Evolutionary conservation across 257 asterid species (phyloP), one percentile per base, ranked within the genome.

Genomic region (Przewalskia tangutica): DNA sequence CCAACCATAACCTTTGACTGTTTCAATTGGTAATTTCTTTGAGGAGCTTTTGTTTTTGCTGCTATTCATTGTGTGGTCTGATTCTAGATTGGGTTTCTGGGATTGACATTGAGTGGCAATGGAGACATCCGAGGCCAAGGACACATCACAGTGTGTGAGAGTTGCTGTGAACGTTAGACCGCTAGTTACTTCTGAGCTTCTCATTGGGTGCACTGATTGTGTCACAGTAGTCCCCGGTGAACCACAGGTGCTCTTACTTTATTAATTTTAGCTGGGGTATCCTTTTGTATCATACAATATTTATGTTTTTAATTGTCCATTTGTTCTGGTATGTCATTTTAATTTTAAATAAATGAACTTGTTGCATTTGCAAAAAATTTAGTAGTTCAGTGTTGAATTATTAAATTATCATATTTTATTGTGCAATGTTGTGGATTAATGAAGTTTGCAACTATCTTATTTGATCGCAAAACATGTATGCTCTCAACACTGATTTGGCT

Each of bases 151-250:
- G 84, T 89, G 91, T 58, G 99, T 95, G 64, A 89, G 93, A 87
- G 99, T 95, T 65, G 97, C 97, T 2, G 98, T 95, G 40, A 91
- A 95, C 84, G 64, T 95, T 66, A 85, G 99, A 48, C 99, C 99
- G 1, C 91, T 95, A 5, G 97, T 95, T 54, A 95, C 99, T 6
- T 44, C 97, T 0, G 99, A 95, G 97, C 97, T 95, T 65, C 90
- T 95, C 3, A 88, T 90, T 55, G 97, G 98, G 13, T 95, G 98
- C 79, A 94, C 99, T 0, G 99, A 95, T 77, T 93, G 98, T 85
- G 82, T 94, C 27, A 90, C 97, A 0, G 96, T 92, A 5, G 89
- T 88, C 48, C 97, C 99, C 2, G 86, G 90, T 2, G 91, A 92
- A 70, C 91, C 92, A 23, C 99, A 95, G 99, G 99, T 95, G 40